A percentile compares a stretch with the other conserved stretches of the same genome.
phyloP scores from a whole-genome alignment of 768 basidiomycete genomes.

The Leucocoprinus birnbaumii region DNA sequence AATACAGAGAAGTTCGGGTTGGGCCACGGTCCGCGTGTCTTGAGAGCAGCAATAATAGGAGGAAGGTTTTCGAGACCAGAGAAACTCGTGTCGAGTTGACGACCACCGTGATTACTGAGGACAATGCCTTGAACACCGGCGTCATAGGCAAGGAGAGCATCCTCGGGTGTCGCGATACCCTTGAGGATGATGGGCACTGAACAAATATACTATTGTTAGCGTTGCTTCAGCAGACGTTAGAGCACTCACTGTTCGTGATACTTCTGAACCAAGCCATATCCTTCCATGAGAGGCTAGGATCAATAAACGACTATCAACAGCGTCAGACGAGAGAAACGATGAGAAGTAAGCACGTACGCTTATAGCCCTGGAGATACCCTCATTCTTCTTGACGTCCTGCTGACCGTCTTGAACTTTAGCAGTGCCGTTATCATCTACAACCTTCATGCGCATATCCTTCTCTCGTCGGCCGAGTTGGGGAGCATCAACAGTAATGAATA shows the following conservation, averaged over 20 bases:
- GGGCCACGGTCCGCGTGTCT: constrained; percentile 69
- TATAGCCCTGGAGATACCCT: constrained; percentile 94
- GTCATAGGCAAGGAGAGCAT: constrained; percentile 84
- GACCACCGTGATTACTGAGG: constrained; percentile 82
- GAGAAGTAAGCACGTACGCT: constrained; percentile 44
- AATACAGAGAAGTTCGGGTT: constrained; percentile 82
- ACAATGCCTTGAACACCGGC: constrained; percentile 71
- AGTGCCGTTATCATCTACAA: constrained; percentile 73
- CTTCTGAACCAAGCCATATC: constrained; percentile 81
- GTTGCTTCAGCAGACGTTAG: constrained; percentile 30
- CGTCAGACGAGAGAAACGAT: neutral
- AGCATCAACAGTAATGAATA: constrained; percentile 99
- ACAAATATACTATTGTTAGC: constrained; percentile 1
- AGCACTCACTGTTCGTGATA: constrained; percentile 62
- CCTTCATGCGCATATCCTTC: constrained; percentile 98
- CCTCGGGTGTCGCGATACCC: constrained; percentile 63
- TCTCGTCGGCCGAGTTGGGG: constrained; percentile 94
- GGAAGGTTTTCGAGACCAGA: constrained; percentile 90
- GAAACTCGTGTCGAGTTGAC: constrained; percentile 75
- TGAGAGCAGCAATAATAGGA: constrained; percentile 69
- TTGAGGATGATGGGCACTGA: constrained; percentile 89
- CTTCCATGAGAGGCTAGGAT: constrained; percentile 84
- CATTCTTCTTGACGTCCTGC: constrained; percentile 68
- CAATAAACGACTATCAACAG: constrained; percentile 80
- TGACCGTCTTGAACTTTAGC: constrained; percentile 52